Evolutionary conservation across 2,329 filamentous ascomycete species (phyloP), one percentile per base, ranked within the genome.

Genomic region (Aspergillus fumigatiaffinis): DNA sequence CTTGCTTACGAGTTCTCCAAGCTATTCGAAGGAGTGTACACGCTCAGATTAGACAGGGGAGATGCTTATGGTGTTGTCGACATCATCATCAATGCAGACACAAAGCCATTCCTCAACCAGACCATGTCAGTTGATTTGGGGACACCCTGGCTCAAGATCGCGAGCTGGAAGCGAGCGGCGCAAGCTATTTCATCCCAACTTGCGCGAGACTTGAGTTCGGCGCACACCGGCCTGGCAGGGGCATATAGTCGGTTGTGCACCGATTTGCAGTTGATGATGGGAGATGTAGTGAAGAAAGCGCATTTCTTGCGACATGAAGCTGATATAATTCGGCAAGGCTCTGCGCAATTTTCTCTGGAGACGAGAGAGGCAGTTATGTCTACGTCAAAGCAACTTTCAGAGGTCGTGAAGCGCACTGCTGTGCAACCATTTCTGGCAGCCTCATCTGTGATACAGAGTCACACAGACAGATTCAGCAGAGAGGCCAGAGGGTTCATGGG

Each of bases 11-110:
- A 80, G 56, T 68, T 80, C n/a, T 79, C 78, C 41, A 76, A 75
- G 48, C 73, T 83, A 8, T 80, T 83, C 56, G 79, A 81, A 35
- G 81, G 81, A 8, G 78, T 82, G 7, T 84, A 84, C 60, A 76
- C 79, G 14, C 69, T 84, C 41, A 76, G 77, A 28, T 67, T 84
- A 17, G 76, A 80, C 51, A 73, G 76, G 47, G 76, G 79, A 56
- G 77, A 83, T 63, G 76, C 80, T 9, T 74, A 78, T 54, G 79
- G 81, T 3, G 60, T 70, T 23, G 71, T 84, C 60, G 78, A 82
- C 57, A 73, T 84, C 41, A 79, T 75, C 32, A 75, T 84, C 50
- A 71, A 68, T 38, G 72, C 73, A 50, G 68, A 65, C 53, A 69
- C 75, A 17, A 76, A 68, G 58, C 68, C 69, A 4, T 63, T 63